Evolutionary conservation across 2,329 filamentous ascomycete genomes (phyloP), one percentile per base, ranked within the genome.

Genomic region (Sporothrix sp.): DNA sequence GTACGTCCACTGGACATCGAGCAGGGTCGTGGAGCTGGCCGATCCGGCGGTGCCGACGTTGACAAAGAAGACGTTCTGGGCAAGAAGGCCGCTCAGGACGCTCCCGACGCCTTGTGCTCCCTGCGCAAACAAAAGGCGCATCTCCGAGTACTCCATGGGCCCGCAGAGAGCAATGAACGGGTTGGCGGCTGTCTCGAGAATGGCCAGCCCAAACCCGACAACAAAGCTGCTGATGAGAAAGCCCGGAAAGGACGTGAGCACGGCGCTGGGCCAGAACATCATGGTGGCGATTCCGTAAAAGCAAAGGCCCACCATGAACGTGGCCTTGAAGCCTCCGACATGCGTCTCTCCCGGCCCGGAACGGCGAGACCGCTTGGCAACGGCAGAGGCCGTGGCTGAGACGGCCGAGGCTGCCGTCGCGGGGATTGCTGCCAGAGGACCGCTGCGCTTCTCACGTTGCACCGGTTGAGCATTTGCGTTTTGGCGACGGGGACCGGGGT

Each of bases 1-100:
- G 58, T 93, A 93, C 0, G 86, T 85, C 84, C 84, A 94, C 65
- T 93, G 87, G 2, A 91, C 84, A 54, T 84, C 81, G 55, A 85
- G 75, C 3, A 93, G 72, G 1, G 76, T 76, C 27, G 71, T 65
- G 2, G 71, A 61, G n/a, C 57, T 63, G 13, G 46, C 58, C 18
- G 54, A 52, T 10, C 56, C 57, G 14, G 60, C 52, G 18, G 59
- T 61, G 30, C 74, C 69, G 8, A 85, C 73, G 11, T 73, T 69
- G 25, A 71, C 74, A 66, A 91, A 91, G 61, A 91, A 86, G 16
- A 85, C 82, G 52, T 80, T 82, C 36, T 85, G 78, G 7, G 85
- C 86, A 10, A 93, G 70, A 0, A 90, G 67, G 1, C 83, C 82
- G 42, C 82, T 85, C 20, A 91, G 65, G 9, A 91, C 79, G 18